These are phyloP conservation scores for Macaranga tanarius DNA, from an alignment of 441 rosid species.

Conservation along the genomic window DNA sequence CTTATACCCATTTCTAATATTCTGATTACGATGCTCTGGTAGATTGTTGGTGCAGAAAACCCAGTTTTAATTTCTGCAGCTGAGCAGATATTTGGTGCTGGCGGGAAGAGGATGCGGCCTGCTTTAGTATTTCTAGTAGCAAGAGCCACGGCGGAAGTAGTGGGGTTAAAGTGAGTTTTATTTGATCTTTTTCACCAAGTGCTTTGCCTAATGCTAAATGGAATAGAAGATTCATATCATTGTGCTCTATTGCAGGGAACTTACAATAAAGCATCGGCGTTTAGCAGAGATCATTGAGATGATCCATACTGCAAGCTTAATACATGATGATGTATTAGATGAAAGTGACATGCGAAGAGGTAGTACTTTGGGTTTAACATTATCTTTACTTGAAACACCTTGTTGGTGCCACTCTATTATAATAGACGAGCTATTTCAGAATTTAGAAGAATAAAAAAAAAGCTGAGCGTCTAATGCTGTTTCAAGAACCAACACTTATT, in stretches of 20 bases:
- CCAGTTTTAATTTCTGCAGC: conserved; percentile 94
- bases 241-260: conserved; percentile 53
- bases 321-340: conserved; percentile 90
- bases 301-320: conserved; percentile 97
- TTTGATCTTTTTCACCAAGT: conserved; percentile 11
- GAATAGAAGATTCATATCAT: conserved; percentile 18
- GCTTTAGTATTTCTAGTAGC: conserved; percentile 92
- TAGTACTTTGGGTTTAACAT: conserved; percentile 21
- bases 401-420: neutral
- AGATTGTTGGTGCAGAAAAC: conserved; percentile 96
- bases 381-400: neutral
- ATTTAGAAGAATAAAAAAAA: neutral
- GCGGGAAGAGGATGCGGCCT: conserved; percentile 97
- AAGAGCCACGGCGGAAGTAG: conserved; percentile 81
- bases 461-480: neutral
- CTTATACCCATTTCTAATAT: conserved; percentile 6
- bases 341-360: conserved; percentile 96
- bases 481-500: neutral
- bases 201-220: conserved; percentile 5
- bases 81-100: conserved; percentile 93
- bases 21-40: conserved; percentile 37
- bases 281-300: conserved; percentile 96
- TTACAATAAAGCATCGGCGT: conserved; percentile 70
- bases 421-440: neutral
- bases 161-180: conserved; percentile 58